phyloP scores from a whole-genome alignment of 2,329 filamentous ascomycete genomes.

The Talaromyces islandicus region DNA sequence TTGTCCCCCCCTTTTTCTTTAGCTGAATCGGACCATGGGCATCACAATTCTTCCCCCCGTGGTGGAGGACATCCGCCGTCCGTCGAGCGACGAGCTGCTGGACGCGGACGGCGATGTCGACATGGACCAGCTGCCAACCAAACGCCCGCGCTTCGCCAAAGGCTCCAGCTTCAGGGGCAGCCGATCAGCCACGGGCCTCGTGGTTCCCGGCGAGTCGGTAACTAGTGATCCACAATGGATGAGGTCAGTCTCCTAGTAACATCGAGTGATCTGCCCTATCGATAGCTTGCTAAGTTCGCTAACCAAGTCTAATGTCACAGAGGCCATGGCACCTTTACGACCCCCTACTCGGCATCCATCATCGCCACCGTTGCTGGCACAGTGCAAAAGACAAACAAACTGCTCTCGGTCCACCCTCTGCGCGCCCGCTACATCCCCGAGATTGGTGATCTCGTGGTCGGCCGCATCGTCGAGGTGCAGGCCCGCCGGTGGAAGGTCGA shows the following conservation, averaged over 20 bases:
- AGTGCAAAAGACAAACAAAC: slow-evolving; percentile 90
- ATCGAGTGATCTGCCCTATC: background rate
- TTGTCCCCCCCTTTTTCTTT: background rate
- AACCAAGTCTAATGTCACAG: slow-evolving; percentile 41
- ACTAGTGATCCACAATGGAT: slow-evolving; percentile 96
- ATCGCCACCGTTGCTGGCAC: slow-evolving; percentile 86
- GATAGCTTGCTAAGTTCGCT: background rate
- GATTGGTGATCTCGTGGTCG: slow-evolving; percentile 92
- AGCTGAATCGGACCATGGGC: slow-evolving; percentile 41
- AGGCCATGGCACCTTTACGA: slow-evolving; percentile 86
- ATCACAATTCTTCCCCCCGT: slow-evolving; percentile 55
- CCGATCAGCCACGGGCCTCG: slow-evolving; percentile 47
- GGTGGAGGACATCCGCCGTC: slow-evolving; percentile 23
- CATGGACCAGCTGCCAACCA: slow-evolving; percentile 22
- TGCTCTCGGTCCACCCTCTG: slow-evolving; percentile 83
- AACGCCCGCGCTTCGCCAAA: slow-evolving; percentile 19
- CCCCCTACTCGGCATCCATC: slow-evolving; percentile 59
- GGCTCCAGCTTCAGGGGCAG: background rate
- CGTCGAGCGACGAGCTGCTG: slow-evolving; percentile 34
- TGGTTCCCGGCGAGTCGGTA: slow-evolving; percentile 84
- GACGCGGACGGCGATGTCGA: slow-evolving; percentile 38
- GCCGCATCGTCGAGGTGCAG: slow-evolving; percentile 92
- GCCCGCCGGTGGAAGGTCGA: slow-evolving; percentile 91
- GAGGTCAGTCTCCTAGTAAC: slow-evolving; percentile 41
- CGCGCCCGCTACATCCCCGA: slow-evolving; percentile 91